A percentile compares a stretch with the other conserved stretches of the same genome.
phyloP scores from a whole-genome alignment of 305 asterid genomes.

The Fraxinus sp. region DNA sequence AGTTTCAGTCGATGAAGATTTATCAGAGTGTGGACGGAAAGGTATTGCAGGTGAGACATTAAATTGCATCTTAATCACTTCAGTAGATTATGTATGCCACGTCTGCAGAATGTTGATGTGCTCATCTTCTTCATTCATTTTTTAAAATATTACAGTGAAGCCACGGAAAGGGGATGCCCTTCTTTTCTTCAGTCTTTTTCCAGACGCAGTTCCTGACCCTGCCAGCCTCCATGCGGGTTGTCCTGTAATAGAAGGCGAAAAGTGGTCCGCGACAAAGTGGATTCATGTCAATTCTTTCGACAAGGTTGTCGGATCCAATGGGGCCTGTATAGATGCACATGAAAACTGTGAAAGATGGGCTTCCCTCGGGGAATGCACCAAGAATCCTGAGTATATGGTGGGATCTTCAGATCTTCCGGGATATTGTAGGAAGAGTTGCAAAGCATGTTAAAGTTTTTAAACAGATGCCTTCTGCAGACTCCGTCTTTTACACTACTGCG shows the following conservation, averaged over 20 bases:
- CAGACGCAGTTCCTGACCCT: slow-evolving; percentile 72
- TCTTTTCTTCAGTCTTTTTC: slow-evolving; percentile 75
- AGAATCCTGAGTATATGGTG: slow-evolving; percentile 85
- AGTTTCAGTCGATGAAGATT: slow-evolving; percentile 48
- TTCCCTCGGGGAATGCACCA: slow-evolving; percentile 88
- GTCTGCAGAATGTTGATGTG: slow-evolving; percentile 9
- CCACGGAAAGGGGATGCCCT: slow-evolving; percentile 96
- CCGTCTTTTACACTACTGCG: background rate
- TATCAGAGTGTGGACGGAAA: slow-evolving; percentile 82
- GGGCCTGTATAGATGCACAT: slow-evolving; percentile 53
- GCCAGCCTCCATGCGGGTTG: slow-evolving; percentile 90
- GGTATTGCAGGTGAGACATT: slow-evolving; percentile 79
- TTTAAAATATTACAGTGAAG: slow-evolving; percentile 51
- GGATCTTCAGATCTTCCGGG: slow-evolving; percentile 83
- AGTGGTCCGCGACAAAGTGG: slow-evolving; percentile 99
- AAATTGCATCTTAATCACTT: slow-evolving; percentile 10
- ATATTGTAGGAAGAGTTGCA: slow-evolving; percentile 90
- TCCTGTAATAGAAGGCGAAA: slow-evolving; percentile 93
- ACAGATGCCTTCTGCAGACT: slow-evolving; percentile 6
- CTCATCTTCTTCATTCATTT: background rate
- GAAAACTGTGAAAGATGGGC: slow-evolving; percentile 88
- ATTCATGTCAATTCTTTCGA: slow-evolving; percentile 85
- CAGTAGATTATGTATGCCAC: background rate
- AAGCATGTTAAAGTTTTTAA: slow-evolving; percentile 47
- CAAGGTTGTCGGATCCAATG: slow-evolving; percentile 51